Percentiles rank a stretch among this genome's conserved stretches.
Evolutionary conservation across 148 eudicot species (phyloP).

Genomic region (Spergularia marina): DNA sequence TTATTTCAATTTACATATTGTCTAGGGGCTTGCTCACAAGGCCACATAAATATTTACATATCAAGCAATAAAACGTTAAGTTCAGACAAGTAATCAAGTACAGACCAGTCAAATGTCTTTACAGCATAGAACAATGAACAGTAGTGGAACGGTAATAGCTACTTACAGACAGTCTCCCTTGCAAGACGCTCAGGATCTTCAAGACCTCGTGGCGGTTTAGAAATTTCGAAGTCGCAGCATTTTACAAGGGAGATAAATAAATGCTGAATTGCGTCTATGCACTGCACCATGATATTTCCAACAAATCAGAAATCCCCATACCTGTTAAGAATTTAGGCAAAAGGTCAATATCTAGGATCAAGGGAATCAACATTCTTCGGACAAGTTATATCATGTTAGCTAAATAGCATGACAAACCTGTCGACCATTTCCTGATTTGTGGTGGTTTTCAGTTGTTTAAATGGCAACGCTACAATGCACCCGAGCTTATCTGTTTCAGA

Average conservation of each 20-base stretch:
- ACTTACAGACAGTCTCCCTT: slow-evolving; percentile 81
- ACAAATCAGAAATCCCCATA: slow-evolving; percentile 61
- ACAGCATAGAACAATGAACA: background rate
- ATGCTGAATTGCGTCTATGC: slow-evolving; percentile 80
- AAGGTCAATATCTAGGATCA: slow-evolving; percentile 1
- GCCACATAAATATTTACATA: background rate
- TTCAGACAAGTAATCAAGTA: background rate
- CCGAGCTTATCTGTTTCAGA: slow-evolving; percentile 25
- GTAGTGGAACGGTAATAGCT: background rate
- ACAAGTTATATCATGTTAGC: background rate
- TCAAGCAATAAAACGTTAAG: background rate
- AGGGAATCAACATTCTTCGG: slow-evolving; percentile 1
- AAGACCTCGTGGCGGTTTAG: slow-evolving; percentile 62
- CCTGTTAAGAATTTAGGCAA: slow-evolving; percentile 38
- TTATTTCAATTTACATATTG: background rate
- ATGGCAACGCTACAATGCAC: slow-evolving; percentile 13
- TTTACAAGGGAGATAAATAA: slow-evolving; percentile 60
- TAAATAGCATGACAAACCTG: slow-evolving; percentile 40
- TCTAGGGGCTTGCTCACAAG: too few species aligned
- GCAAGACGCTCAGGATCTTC: slow-evolving; percentile 86
- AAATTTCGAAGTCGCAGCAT: slow-evolving; percentile 74
- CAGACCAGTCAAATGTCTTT: background rate
- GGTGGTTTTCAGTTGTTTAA: slow-evolving; percentile 15
- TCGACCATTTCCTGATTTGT: slow-evolving; percentile 64
- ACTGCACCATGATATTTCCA: slow-evolving; percentile 81